phyloP scores from a whole-genome alignment of 2,329 filamentous ascomycete species.

The Chaetomiaceae sp. region DNA sequence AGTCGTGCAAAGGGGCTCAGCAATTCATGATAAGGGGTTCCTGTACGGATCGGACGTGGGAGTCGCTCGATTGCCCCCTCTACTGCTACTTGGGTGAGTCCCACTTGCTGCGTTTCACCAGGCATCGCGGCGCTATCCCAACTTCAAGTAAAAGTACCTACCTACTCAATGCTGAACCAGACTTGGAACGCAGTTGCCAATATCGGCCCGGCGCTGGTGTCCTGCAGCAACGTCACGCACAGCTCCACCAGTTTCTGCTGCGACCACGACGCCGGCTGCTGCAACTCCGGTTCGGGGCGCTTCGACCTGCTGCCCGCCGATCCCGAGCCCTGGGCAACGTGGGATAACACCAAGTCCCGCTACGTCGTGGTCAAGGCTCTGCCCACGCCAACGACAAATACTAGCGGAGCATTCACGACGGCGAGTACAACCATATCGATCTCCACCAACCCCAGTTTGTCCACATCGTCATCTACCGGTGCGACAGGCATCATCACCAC shows the following conservation, averaged over 20 bases:
- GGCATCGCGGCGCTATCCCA: no score
- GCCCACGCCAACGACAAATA: background rate
- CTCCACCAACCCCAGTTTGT: background rate
- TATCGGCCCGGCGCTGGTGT: background rate
- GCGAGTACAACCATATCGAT: background rate
- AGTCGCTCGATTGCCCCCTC: background rate
- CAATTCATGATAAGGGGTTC: background rate
- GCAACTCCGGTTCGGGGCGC: background rate
- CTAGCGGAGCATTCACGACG: background rate
- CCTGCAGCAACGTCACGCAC: background rate
- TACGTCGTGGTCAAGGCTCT: background rate
- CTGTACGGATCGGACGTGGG: background rate
- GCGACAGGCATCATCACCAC: background rate
- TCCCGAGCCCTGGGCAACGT: background rate
- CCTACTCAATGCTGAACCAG: background rate
- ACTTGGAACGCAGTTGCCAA: background rate
- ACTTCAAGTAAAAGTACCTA: no score
- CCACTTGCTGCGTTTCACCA: no score
- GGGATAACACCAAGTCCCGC: background rate
- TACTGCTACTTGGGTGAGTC: background rate
- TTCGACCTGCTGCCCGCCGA: background rate
- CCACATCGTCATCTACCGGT: background rate
- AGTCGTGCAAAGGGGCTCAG: background rate
- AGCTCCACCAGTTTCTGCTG: background rate
- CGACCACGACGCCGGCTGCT: background rate